A percentile compares a stretch with the other conserved stretches of the same genome.
Evolutionary conservation across 1,284 basidiomycete genomes (phyloP).

Genomic region (Clitocybe nebularis): DNA sequence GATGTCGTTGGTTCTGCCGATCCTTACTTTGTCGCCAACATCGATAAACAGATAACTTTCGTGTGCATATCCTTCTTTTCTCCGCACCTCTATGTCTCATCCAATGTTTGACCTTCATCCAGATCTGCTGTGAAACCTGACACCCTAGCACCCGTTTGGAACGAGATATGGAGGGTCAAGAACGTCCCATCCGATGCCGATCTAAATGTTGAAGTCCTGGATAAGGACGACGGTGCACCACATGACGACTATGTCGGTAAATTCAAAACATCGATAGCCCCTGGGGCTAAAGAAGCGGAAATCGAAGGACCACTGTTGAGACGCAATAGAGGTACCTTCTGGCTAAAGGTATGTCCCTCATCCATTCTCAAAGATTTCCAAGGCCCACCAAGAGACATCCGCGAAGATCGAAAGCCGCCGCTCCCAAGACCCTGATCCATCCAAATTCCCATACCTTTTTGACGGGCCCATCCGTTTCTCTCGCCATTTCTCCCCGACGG

Average conservation of each 20-base stretch:
- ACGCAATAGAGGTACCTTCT: conserved; percentile 56
- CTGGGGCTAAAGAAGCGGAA: conserved; percentile 58
- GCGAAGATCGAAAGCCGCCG: conserved; percentile 32
- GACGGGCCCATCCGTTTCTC: conserved; percentile 72
- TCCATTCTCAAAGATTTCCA: neutral
- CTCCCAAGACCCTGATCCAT: conserved; percentile 28
- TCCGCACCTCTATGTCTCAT: neutral
- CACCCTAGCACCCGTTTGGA: conserved; percentile 66
- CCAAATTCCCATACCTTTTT: conserved; percentile 54
- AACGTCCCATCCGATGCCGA: conserved; percentile 64
- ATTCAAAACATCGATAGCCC: conserved; percentile 46
- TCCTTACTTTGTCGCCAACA: conserved; percentile 66
- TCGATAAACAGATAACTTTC: conserved; percentile 59
- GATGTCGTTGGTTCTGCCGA: conserved; percentile 65
- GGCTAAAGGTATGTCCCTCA: conserved; percentile 50
- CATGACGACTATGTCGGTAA: conserved; percentile 66
- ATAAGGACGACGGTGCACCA: conserved; percentile 59
- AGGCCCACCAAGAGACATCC: neutral
- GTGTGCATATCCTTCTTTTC: conserved; percentile 40
- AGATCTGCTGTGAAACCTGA: conserved; percentile 64
- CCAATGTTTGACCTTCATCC: conserved; percentile 1
- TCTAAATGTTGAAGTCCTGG: conserved; percentile 53
- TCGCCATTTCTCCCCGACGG: conserved; percentile 62
- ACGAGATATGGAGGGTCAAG: conserved; percentile 66
- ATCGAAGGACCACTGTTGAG: conserved; percentile 50